Evolutionary conservation across 2,329 filamentous ascomycete species (phyloP).

Genomic region (Fusarium irregulare): DNA sequence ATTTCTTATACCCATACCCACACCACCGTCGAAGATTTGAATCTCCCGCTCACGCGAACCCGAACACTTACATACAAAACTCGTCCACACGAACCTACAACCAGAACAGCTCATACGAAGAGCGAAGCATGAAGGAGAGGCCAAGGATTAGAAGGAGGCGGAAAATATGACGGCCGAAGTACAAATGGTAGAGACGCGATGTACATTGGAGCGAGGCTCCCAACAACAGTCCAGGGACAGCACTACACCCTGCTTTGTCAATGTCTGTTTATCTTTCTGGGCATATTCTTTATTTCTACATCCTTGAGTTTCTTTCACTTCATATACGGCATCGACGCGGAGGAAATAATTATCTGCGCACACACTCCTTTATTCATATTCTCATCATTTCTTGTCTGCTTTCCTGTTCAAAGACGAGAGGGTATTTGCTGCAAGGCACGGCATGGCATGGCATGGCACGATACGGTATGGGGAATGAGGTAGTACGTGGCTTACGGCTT

Average conservation of each 20-base stretch:
- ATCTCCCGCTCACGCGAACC: slow-evolving; percentile 53
- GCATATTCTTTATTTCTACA: slow-evolving; percentile 26
- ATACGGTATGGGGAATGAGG: slow-evolving; percentile 14
- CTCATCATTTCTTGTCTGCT: slow-evolving; percentile 23
- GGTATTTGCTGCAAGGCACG: slow-evolving; percentile 46
- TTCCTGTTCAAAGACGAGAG: slow-evolving; percentile 39
- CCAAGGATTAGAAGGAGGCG: slow-evolving; percentile 11
- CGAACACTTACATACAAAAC: slow-evolving; percentile 37
- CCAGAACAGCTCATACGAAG: slow-evolving; percentile 8
- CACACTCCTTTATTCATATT: slow-evolving; percentile 32
- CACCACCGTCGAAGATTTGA: slow-evolving; percentile 43
- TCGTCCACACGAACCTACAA: slow-evolving; percentile 32
- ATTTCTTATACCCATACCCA: slow-evolving; percentile 44
- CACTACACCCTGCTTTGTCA: slow-evolving; percentile 25
- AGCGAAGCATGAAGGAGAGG: slow-evolving; percentile 6
- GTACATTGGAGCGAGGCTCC: slow-evolving; percentile 20
- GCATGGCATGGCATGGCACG: slow-evolving; percentile 14
- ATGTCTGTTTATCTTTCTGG: slow-evolving; percentile 27
- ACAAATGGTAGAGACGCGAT: background rate
- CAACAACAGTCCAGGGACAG: slow-evolving; percentile 29
- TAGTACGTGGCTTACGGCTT: slow-evolving; percentile 14
- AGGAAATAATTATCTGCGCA: slow-evolving; percentile 36
- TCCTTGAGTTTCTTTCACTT: slow-evolving; percentile 13
- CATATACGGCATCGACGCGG: slow-evolving; percentile 31
- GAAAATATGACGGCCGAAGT: slow-evolving; percentile 11